Base-by-base conservation (phyloP, 2,329 filamentous ascomycete species). In the Epichloe uncinata region DNA sequence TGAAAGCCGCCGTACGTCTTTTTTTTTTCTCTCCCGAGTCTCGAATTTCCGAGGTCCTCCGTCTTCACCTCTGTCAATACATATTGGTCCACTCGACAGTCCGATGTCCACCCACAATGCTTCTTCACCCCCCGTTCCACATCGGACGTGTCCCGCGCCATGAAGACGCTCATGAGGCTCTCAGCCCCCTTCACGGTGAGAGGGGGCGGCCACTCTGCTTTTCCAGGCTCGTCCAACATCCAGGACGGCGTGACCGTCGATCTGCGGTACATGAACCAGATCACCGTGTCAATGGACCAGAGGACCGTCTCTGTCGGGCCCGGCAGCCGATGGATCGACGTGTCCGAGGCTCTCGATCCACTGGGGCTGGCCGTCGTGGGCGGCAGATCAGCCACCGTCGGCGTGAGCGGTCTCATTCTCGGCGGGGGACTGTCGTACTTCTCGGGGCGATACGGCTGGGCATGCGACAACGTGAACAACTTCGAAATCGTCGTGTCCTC, bases 401-500 rank as follows among this genome's bases (percentile, higher is more conserved):
- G 60, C 16, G 58, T 60, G 13, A 57, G 57, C 15, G 60, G 60
- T 2, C 44, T 60, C 30, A 55, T 52, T 13, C 52, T 61, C 2
- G 60, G 60, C 11, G 60, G 58, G 58, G 58, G 59, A 43, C 50
- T 57, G 2, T 59, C 58, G 1, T 60, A 54, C 48, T 57, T 58
- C 20, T 56, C 55, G 7, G 48, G 48, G 12, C 54, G 55, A 1
- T 42, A 53, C 18, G 60, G 60, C 15, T 60, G 56, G 49, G 55
- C 57, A 0, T 58, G 58, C 30, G 58, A 59, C 47, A 57, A 58
- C 45, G 51, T 63, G 37, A 36, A 49, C 33, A 41, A 48, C 20
- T 57, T 37, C 3, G 1, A 37, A 44, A 13, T 50, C 65, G 52
- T 34, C 66, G 74, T 4, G 66, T 79, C 2, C 69, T 70, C 8